Evolutionary conservation across 306 rosid species (phyloP).

Genomic region (Cucumis melo): DNA sequence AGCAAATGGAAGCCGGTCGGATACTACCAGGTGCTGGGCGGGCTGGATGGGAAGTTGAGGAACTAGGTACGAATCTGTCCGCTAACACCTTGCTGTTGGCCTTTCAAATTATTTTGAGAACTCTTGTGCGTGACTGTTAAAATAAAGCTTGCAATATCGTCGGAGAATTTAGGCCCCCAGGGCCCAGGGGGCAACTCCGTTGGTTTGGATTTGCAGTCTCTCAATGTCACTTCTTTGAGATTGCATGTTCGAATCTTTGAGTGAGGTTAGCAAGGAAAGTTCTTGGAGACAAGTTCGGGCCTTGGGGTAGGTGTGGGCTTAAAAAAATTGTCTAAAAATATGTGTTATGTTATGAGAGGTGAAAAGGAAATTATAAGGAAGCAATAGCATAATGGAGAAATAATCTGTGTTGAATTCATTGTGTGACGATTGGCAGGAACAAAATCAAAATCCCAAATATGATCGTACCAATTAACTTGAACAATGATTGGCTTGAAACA

Average conservation of each 20-base stretch:
- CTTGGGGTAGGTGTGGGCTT: no score
- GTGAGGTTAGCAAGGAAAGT: background rate
- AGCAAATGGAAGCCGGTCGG: constrained; percentile 66
- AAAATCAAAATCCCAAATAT: background rate
- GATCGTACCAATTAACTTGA: background rate
- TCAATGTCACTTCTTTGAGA: background rate
- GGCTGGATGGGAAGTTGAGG: constrained; percentile 99
- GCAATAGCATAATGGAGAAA: background rate
- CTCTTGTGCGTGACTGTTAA: background rate
- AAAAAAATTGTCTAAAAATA: no score
- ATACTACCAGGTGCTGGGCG: constrained; percentile 92
- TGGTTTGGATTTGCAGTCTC: background rate
- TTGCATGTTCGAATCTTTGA: background rate
- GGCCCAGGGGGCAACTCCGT: background rate
- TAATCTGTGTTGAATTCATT: background rate
- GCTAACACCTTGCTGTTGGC: background rate
- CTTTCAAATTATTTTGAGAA: background rate
- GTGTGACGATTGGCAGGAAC: background rate
- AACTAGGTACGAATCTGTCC: constrained; percentile 47
- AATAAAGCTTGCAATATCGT: background rate
- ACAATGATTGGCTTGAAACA: background rate
- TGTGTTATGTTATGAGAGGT: background rate
- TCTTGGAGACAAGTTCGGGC: background rate
- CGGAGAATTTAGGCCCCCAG: background rate
- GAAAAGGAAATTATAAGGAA: background rate